Evolutionary conservation across 2,329 filamentous ascomycete genomes (phyloP).

Genomic region (Sordariomycetes sp.): DNA sequence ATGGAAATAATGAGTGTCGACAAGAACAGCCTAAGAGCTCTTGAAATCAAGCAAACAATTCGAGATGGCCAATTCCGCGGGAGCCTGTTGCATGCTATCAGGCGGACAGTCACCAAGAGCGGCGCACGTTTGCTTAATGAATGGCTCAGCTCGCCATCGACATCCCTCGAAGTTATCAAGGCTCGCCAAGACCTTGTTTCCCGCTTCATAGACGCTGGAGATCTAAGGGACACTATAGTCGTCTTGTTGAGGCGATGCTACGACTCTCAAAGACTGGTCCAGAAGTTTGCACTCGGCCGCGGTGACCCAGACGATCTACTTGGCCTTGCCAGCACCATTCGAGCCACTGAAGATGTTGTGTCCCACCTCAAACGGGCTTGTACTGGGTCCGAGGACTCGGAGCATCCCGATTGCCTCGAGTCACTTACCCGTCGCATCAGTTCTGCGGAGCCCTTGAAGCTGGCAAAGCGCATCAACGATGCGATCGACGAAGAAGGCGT

Average conservation of each 20-base stretch:
- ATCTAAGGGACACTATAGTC: slow-evolving; percentile 62
- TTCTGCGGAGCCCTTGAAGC: slow-evolving; percentile 54
- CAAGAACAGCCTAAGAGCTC: slow-evolving; percentile 77
- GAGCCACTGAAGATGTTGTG: slow-evolving; percentile 60
- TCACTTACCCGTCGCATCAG: slow-evolving; percentile 48
- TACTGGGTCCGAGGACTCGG: background rate
- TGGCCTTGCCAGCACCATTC: slow-evolving; percentile 71
- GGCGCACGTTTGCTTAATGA: slow-evolving; percentile 76
- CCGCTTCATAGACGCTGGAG: slow-evolving; percentile 56
- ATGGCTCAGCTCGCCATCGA: slow-evolving; percentile 84
- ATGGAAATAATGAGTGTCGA: slow-evolving; percentile 84
- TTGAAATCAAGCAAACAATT: slow-evolving; percentile 84
- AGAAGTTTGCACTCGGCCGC: slow-evolving; percentile 86
- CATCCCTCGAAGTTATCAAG: slow-evolving; percentile 72
- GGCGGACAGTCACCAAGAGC: slow-evolving; percentile 84
- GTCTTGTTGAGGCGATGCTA: slow-evolving; percentile 64
- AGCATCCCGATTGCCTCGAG: slow-evolving; percentile 24
- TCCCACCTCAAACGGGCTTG: slow-evolving; percentile 24
- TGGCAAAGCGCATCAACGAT: slow-evolving; percentile 62
- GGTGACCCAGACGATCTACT: slow-evolving; percentile 91
- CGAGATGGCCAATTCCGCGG: slow-evolving; percentile 71
- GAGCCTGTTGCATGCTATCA: slow-evolving; percentile 81
- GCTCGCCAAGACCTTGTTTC: slow-evolving; percentile 74
- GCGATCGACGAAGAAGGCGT: slow-evolving; percentile 92
- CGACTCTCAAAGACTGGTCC: slow-evolving; percentile 82